Evolutionary conservation across 148 eudicot species (phyloP).

Genomic region (Silene uniflora): DNA sequence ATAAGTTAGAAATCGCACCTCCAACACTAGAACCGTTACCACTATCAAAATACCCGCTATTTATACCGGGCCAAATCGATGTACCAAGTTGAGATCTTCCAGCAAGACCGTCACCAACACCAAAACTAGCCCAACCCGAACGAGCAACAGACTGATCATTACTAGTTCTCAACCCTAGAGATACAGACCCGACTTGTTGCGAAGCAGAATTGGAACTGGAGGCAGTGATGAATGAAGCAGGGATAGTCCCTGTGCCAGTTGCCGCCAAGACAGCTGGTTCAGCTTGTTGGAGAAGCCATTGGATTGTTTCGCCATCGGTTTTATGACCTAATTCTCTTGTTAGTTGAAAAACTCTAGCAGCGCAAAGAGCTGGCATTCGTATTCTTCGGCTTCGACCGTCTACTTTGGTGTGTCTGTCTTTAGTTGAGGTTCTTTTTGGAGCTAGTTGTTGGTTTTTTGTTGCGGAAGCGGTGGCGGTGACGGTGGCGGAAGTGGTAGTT

Average conservation of each 20-base stretch:
- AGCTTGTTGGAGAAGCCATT: constrained; percentile 78
- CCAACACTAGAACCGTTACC: constrained; percentile 19
- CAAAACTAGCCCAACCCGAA: constrained; percentile 26
- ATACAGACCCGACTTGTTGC: neutral
- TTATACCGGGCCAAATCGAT: constrained; percentile 44
- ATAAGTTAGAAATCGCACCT: neutral
- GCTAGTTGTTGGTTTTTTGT: constrained; percentile 24
- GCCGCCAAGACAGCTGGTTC: constrained; percentile 75
- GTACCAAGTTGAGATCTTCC: constrained; percentile 51
- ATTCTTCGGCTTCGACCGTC: constrained; percentile 77
- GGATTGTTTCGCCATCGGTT: constrained; percentile 84
- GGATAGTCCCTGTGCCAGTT: constrained; percentile 73
- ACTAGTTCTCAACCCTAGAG: constrained; percentile 3
- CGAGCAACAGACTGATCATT: too few relatives aligned
- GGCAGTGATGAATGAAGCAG: constrained; percentile 57
- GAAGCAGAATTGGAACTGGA: constrained; percentile 43
- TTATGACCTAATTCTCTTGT: constrained; percentile 80
- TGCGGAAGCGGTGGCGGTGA: constrained; percentile 28
- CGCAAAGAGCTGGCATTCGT: constrained; percentile 79
- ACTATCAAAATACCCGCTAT: constrained; percentile 26
- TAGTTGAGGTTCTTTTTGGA: constrained; percentile 63
- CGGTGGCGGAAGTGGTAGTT: constrained; percentile 5
- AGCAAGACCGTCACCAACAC: constrained; percentile 33
- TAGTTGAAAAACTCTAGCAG: constrained; percentile 74
- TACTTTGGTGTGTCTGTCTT: constrained; percentile 85